Percentiles rank a stretch among this genome's conserved stretches.
Conservation (phyloP, 2,329 filamentous ascomycete species). For the Ilyonectria robusta region DNA sequence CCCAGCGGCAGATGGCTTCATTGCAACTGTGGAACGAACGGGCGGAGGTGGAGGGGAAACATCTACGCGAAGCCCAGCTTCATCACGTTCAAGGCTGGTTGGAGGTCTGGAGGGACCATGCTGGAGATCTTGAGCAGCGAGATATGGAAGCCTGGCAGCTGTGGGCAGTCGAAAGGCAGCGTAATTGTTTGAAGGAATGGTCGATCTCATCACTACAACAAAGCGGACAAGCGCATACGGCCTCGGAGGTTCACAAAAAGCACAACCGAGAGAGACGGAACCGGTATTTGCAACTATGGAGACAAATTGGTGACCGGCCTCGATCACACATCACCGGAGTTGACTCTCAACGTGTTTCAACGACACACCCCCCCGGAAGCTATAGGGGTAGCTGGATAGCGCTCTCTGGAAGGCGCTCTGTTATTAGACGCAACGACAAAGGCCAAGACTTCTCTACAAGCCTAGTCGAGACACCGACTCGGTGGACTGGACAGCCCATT, state of each 20-base stretch:
- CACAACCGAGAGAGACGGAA: slow-evolving; percentile 51
- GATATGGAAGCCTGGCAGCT: slow-evolving; percentile 48
- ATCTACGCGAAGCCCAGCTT: slow-evolving; percentile 36
- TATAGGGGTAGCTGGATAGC: slow-evolving; percentile 47
- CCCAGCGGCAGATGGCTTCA: slow-evolving; percentile 21
- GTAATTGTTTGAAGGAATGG: slow-evolving; percentile 54
- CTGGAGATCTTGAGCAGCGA: slow-evolving; percentile 42
- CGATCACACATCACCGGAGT: slow-evolving; percentile 27
- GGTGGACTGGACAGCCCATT: slow-evolving; percentile 59
- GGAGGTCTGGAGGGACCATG: slow-evolving; percentile 42
- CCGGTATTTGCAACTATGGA: slow-evolving; percentile 52
- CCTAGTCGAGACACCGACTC: slow-evolving; percentile 60
- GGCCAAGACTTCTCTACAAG: slow-evolving; percentile 39
- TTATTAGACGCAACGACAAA: slow-evolving; percentile 41
- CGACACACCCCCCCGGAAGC: slow-evolving; percentile 26
- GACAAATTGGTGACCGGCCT: slow-evolving; percentile 35
- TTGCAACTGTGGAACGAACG: slow-evolving; percentile 43
- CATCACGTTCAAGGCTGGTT: slow-evolving; percentile 42
- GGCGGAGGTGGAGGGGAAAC: slow-evolving; percentile 34
- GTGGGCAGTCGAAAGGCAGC: slow-evolving; percentile 52
- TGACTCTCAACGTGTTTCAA: slow-evolving; percentile 31
- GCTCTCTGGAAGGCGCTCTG: slow-evolving; percentile 44
- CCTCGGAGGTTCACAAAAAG: slow-evolving; percentile 50
- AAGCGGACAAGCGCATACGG: slow-evolving; percentile 56
- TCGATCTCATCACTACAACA: slow-evolving; percentile 55